A percentile compares a stretch with the other conserved stretches of the same genome.
Conservation (phyloP, 192 early-diverging fungal species). For the Chytriomyces sp. region DNA sequence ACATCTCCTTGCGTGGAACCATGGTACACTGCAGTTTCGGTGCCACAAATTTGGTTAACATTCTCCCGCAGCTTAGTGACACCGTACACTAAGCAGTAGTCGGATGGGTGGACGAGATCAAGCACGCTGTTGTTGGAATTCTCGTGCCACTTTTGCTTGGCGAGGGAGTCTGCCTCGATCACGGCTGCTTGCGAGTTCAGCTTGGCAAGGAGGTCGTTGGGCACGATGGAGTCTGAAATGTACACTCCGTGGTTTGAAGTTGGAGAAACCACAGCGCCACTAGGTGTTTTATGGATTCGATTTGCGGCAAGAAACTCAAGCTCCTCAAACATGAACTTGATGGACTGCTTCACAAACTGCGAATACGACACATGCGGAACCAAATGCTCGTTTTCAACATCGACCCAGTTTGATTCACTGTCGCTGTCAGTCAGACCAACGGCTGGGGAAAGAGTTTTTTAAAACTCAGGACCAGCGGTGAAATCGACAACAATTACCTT, state of each 20-base stretch:
- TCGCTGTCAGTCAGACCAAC: too few species aligned
- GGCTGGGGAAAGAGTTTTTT: too few species aligned
- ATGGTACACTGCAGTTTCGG: not conserved
- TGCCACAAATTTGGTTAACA: slow-evolving; percentile 15
- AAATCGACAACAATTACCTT: too few species aligned
- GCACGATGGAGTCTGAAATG: not conserved
- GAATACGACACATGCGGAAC: slow-evolving; percentile 1
- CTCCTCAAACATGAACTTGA: slow-evolving; percentile 12
- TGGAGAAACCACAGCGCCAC: not conserved
- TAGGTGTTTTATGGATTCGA: not conserved
- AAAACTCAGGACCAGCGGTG: too few species aligned
- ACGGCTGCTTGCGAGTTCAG: not conserved
- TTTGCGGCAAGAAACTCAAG: slow-evolving; percentile 4
- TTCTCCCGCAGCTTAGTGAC: slow-evolving; percentile 3
- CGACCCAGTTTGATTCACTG: too few species aligned
- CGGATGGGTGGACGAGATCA: slow-evolving; percentile 61
- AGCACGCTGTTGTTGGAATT: slow-evolving; percentile 48
- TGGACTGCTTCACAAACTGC: not conserved
- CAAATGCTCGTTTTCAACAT: too few species aligned
- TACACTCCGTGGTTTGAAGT: slow-evolving; percentile 23
- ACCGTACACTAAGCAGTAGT: slow-evolving; percentile 47
- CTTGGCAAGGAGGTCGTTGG: not conserved
- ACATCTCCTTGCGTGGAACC: slow-evolving; percentile 5
- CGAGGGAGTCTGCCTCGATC: slow-evolving; percentile 28
- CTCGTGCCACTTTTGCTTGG: slow-evolving; percentile 54